Base-by-base conservation (phyloP, 257 asterid genomes). In the Ilex aquifolium region DNA sequence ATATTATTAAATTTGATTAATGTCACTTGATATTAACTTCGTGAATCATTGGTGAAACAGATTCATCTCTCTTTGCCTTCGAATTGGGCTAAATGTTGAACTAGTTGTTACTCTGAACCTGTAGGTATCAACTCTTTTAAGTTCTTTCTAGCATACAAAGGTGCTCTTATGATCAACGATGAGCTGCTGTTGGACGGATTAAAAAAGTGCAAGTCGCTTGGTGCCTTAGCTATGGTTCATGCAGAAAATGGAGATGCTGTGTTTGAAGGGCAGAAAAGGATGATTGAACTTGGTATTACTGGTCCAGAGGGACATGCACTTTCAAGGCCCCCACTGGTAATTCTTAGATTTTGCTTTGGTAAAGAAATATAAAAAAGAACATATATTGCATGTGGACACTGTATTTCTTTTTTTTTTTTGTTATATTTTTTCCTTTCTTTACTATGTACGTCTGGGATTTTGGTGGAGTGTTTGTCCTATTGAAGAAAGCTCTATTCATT, bases 231-330 rank as follows among this genome's bases (percentile, higher is more conserved):
- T 59, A 87, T 92, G 99, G 97, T 92, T 68, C 99, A 92, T 64
- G 97, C 97, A 32, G 99, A 92, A 76, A 89, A 89, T 73, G 99
- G 97, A 51, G 97, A 92, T 82, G 99, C 97, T 13, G 97, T 92
- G 64, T 87, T 76, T 79, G 96, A 85, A 79, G 97, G 99, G 66
- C 97, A 89, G 69, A 87, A 83, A 32, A 74, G 94, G 72, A 92
- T 92, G 94, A 82, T 89, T 48, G 87, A 79, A 78, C 97, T 89
- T 73, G 95, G 97, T 29, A 89, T 92, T 62, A 85, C 91, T 9
- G 99, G 97, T 52, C 99, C 97, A 2, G 96, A 87, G 80, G 99
- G 99, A 56, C 99, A 92, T 71, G 87, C 97, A 32, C 95, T 92
- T 74, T 92, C 96, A 75, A 82, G 99, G 77, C 99, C 99, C 49